Percentiles rank a stretch among this genome's conserved stretches.
These are phyloP conservation scores for Dissophora globulifera DNA, from an alignment of 192 early-diverging fungal genomes.

Conservation along the genomic window DNA sequence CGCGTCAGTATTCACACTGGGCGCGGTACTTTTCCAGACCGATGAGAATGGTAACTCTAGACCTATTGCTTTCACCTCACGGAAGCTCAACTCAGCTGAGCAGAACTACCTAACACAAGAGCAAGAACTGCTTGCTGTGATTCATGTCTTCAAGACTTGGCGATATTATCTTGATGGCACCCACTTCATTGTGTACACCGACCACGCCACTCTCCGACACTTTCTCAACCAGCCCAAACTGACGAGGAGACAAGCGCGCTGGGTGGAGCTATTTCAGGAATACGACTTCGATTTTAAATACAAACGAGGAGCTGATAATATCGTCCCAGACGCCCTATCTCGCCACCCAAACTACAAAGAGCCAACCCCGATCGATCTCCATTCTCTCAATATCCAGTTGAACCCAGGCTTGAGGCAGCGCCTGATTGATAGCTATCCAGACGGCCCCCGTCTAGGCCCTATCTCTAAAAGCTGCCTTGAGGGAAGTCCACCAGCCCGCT, in stretches of 20 bases:
- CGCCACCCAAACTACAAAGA: slow-evolving; percentile 21
- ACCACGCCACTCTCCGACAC: slow-evolving; percentile 54
- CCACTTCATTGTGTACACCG: slow-evolving; percentile 43
- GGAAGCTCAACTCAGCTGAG: slow-evolving; percentile 38
- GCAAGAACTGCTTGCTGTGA: slow-evolving; percentile 57
- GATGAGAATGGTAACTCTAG: slow-evolving; percentile 21
- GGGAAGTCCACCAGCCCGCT: not conserved
- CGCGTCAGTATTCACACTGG: slow-evolving; percentile 54
- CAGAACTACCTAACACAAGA: slow-evolving; percentile 45
- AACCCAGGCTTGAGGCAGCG: not conserved
- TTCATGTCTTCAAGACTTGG: slow-evolving; percentile 52
- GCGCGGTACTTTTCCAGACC: slow-evolving; percentile 50
- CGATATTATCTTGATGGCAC: slow-evolving; percentile 36
- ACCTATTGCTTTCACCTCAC: slow-evolving; percentile 47
- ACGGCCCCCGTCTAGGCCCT: slow-evolving; percentile 1
- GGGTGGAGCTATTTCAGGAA: slow-evolving; percentile 23
- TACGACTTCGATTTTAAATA: slow-evolving; percentile 39
- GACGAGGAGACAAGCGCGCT: slow-evolving; percentile 17
- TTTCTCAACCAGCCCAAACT: slow-evolving; percentile 53
- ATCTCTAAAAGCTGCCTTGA: slow-evolving; percentile 12
- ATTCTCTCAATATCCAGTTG: not conserved
- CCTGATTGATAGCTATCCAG: not conserved
- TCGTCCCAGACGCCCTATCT: slow-evolving; percentile 48
- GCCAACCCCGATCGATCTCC: not conserved
- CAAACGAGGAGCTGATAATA: slow-evolving; percentile 29